These are phyloP conservation scores for Coemansia sp. DNA, from an alignment of 192 early-diverging fungal genomes.

Conservation along the genomic window DNA sequence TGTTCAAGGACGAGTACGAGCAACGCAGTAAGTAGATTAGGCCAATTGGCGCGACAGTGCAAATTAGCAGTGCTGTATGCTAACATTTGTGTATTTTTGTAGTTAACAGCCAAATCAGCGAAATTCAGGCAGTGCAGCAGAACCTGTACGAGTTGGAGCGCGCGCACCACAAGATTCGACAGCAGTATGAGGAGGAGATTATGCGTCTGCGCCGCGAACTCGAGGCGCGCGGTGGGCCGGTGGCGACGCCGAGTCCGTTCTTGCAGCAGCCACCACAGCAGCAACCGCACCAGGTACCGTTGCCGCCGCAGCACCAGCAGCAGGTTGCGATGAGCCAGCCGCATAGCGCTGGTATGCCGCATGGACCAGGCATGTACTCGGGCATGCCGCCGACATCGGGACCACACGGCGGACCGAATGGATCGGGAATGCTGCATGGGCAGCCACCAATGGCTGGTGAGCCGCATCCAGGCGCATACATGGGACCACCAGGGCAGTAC, in stretches of 20 bases:
- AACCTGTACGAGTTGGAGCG: conserved; percentile 78
- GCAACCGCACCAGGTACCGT: conserved; percentile 54
- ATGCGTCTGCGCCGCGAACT: conserved; percentile 77
- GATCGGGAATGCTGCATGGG: conserved; percentile 40
- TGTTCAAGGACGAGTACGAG: conserved; percentile 85
- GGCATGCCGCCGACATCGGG: conserved; percentile 44
- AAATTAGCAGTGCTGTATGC: background rate
- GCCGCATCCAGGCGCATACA: conserved; percentile 41
- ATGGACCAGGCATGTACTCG: conserved; percentile 43
- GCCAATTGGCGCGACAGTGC: background rate
- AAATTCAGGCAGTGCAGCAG: conserved; percentile 78
- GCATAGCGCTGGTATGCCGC: conserved; percentile 33
- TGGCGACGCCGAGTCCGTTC: conserved; percentile 51
- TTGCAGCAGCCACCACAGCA: conserved; percentile 56
- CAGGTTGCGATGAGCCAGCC: conserved; percentile 48
- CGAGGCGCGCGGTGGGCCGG: conserved; percentile 65
- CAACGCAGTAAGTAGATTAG: conserved; percentile 68
- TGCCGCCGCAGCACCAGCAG: conserved; percentile 56
- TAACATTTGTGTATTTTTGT: conserved; percentile 5
- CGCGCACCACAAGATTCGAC: conserved; percentile 73
- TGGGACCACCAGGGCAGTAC: conserved; percentile 48
- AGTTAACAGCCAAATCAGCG: conserved; percentile 76
- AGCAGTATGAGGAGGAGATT: conserved; percentile 89
- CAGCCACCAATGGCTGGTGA: conserved; percentile 33
- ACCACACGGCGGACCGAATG: conserved; percentile 39